phyloP scores from a whole-genome alignment of 2,329 filamentous ascomycete genomes.

The Aspergillus ibericus region DNA sequence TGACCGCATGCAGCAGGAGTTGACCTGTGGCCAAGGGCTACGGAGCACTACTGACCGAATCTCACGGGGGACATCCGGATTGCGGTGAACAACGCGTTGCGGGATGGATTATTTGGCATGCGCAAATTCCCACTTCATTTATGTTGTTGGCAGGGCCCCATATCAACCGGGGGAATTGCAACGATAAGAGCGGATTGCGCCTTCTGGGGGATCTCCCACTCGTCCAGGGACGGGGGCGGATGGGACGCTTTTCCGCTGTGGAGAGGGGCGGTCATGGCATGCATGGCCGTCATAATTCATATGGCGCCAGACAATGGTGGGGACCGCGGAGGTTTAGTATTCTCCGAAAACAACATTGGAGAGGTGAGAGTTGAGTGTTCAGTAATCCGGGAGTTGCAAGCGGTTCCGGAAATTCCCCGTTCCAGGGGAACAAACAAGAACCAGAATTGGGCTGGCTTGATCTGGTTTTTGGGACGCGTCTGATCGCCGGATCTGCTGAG shows the following conservation, averaged over 20 bases:
- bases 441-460: too few species aligned
- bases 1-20: neutral
- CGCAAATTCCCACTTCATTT: neutral
- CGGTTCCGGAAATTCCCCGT: neutral
- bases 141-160: neutral
- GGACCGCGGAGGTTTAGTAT: neutral
- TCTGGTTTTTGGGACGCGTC: too few species aligned
- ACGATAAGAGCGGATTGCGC: neutral
- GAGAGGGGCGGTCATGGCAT: neutral
- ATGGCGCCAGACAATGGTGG: neutral
- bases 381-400: too few species aligned
- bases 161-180: neutral
- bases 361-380: neutral
- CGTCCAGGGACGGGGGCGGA: neutral
- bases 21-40: neutral
- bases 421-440: neutral
- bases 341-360: neutral
- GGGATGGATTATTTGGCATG: neutral
- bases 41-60: neutral
- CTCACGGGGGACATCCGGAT: neutral
- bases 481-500: too few species aligned
- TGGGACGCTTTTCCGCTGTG: neutral
- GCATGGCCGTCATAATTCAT: neutral
- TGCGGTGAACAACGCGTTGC: neutral
- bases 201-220: neutral